Evolutionary conservation across 305 asterid species (phyloP), one percentile per base, ranked within the genome.

Genomic region (Solanum aculeatissimum): DNA sequence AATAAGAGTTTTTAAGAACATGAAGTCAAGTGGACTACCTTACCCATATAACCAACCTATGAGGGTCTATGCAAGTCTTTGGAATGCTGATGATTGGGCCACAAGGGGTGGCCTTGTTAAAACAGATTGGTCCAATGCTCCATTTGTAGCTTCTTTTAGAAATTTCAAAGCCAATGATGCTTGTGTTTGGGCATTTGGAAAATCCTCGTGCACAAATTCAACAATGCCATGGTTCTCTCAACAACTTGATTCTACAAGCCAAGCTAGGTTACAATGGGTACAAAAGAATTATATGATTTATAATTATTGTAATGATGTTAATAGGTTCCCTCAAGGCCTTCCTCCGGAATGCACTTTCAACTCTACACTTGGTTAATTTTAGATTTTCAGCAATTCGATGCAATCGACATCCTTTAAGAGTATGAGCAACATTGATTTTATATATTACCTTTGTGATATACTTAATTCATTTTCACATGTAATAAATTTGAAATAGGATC

Each of bases 1-100:
- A 19, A 85, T 87, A 4, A 87, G 90, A 83, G 88, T 57, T 12
- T 85, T 79, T 85, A 79, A 72, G 71, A 87, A 87, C 71, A 9
- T 38, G 66, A 71, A 83, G 11, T 70, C 86, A 23, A 29, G 15
- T 7, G 86, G 88, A 4, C 15, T 87, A 45, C 11, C 83, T 9
- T 87, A 85, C 45, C 90, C 86, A 38, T 83, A 53, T 12, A 83
- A 29, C 4, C 88, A 87, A 43, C 81, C 88, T 27, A 87, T 85
- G 90, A 85, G 57, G 16, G 68, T 87, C 0, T 83, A 87, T 53
- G 83, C 86, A 16, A 87, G 90, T 32, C 35, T 85, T 19, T 87
- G 90, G 90, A 75, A 87, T 74, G 89, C 87, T 72, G 89, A 87
- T 45, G 89, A 81, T 38, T 87, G 89, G 89, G 89, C 89, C 11